Evolutionary conservation across 768 basidiomycete species (phyloP).

Genomic region (Lentinula detonsa): DNA sequence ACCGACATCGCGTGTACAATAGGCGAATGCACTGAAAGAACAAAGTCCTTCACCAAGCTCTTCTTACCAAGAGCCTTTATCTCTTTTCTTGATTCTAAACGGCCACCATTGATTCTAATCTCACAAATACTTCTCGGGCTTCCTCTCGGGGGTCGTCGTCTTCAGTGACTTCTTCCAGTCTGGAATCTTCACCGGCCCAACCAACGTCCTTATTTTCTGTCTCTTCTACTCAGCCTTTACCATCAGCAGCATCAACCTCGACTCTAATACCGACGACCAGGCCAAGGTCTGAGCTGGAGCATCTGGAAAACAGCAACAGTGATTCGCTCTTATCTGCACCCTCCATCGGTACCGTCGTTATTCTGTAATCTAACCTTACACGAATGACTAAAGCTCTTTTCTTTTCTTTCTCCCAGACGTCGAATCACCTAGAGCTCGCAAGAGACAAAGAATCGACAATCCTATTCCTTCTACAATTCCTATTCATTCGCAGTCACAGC

Average conservation of each 20-base stretch:
- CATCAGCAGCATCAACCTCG: conserved; percentile 17
- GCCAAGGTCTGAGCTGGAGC: conserved; percentile 31
- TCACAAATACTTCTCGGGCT: conserved; percentile 53
- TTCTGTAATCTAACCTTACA: conserved; percentile 1
- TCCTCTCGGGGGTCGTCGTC: conserved; percentile 33
- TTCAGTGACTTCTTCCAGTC: conserved; percentile 29
- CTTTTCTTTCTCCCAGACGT: conserved; percentile 27
- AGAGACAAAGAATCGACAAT: conserved; percentile 62
- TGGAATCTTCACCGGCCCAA: conserved; percentile 33
- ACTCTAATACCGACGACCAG: conserved; percentile 64
- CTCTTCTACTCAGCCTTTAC: conserved; percentile 21
- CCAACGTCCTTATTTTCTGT: conserved; percentile 18
- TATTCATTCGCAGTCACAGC: conserved; percentile 22
- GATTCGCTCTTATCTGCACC: conserved; percentile 20
- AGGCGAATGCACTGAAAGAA: conserved; percentile 6
- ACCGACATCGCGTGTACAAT: background rate
- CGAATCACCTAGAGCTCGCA: conserved; percentile 54
- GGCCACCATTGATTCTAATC: conserved; percentile 64
- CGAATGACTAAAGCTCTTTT: background rate
- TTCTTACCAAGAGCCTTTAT: background rate
- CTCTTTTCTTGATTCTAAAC: conserved; percentile 8
- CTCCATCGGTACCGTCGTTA: conserved; percentile 27
- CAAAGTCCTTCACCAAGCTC: background rate
- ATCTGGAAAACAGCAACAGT: conserved; percentile 9
- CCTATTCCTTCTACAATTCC: conserved; percentile 25